phyloP scores from a whole-genome alignment of 345 rosid genomes.

The Aquilaria yunnanensis region DNA sequence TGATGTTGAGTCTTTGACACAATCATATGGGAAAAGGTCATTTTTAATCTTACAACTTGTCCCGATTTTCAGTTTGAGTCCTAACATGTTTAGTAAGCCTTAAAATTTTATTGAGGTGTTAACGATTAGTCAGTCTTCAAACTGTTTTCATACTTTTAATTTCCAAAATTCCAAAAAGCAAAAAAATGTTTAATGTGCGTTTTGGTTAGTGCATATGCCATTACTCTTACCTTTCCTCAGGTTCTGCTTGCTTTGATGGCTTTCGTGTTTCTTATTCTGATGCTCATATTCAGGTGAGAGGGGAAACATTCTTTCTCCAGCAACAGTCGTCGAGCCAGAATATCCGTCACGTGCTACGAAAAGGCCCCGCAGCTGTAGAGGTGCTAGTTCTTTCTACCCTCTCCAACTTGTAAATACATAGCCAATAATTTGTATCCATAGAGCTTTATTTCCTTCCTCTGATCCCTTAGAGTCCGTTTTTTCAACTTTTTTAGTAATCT shows the following conservation, averaged over 20 bases:
- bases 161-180: no score
- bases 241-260: neutral
- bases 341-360: slow-evolving; percentile 36
- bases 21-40: no score
- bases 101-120: no score
- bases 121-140: no score
- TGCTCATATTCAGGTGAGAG: slow-evolving; percentile 27
- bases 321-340: slow-evolving; percentile 34
- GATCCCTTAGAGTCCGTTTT: neutral
- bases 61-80: no score
- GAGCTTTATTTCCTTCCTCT: neutral
- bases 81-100: no score
- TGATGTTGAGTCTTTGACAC: no score
- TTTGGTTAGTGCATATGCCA: neutral
- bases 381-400: slow-evolving; percentile 32
- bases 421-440: slow-evolving; percentile 11
- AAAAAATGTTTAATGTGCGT: no score
- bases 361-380: slow-evolving; percentile 32
- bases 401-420: slow-evolving; percentile 44
- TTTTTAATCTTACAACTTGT: no score
- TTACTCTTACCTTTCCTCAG: slow-evolving; percentile 5
- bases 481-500: slow-evolving; percentile 5
- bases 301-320: slow-evolving; percentile 27
- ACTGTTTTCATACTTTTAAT: no score
- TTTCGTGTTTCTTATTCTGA: slow-evolving; percentile 11